Conservation (phyloP, 805 yeast genomes). For the Millerozyma acaciae region DNA sequence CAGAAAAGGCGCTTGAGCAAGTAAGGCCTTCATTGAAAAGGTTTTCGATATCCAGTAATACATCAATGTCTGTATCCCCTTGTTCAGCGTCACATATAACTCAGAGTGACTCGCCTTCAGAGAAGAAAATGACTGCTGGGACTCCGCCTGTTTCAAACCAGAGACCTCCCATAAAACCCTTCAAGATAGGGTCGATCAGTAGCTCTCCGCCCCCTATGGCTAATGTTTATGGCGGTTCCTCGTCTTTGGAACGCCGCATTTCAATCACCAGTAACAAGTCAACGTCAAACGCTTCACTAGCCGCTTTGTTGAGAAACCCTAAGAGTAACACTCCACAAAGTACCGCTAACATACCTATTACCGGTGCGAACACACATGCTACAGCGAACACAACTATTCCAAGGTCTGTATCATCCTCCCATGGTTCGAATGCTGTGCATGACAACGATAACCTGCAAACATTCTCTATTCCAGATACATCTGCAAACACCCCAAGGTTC, state of each 20-base stretch:
- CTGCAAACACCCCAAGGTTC: constrained; percentile 52
- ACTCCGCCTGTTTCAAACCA: constrained; percentile 12
- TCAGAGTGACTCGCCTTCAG: constrained; percentile 11
- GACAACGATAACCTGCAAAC: constrained; percentile 20
- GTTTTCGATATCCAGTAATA: constrained; percentile 8
- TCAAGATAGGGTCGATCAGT: constrained; percentile 59
- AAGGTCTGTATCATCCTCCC: constrained; percentile 36
- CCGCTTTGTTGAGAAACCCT: constrained; percentile 49
- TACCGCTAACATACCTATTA: constrained; percentile 21
- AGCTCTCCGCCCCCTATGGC: constrained; percentile 37
- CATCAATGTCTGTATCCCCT: constrained; percentile 25
- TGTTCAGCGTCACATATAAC: constrained; percentile 11
- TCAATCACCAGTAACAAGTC: constrained; percentile 45
- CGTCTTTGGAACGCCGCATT: constrained; percentile 34
- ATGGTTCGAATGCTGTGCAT: constrained; percentile 29
- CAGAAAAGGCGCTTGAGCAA: constrained; percentile 2
- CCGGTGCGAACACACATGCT: constrained; percentile 10
- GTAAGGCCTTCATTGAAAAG: constrained; percentile 7
- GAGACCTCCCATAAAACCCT: constrained; percentile 49
- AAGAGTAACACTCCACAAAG: constrained; percentile 41
- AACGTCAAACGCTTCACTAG: constrained; percentile 51
- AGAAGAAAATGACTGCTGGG: constrained; percentile 1
- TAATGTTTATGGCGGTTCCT: constrained; percentile 13
- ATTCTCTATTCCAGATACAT: constrained; percentile 19
- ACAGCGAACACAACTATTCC: constrained; percentile 22